phyloP scores from a whole-genome alignment of 192 early-diverging fungal species.

The Umbelopsis isabellina region DNA sequence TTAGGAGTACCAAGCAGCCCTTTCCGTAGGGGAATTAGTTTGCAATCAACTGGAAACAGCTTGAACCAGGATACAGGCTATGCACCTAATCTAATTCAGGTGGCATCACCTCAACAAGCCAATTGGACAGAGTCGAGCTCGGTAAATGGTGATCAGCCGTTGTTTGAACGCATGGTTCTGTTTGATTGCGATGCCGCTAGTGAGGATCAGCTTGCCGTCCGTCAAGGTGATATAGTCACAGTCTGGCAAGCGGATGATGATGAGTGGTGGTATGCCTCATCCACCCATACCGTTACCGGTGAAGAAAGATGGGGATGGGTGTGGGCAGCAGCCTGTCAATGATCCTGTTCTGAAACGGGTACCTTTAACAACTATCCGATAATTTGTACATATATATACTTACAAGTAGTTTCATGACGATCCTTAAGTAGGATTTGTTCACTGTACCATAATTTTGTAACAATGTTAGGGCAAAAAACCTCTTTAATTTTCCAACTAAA shows the following conservation, averaged over 20 bases:
- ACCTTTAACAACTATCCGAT: too few relatives aligned
- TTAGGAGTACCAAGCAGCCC: too few relatives aligned
- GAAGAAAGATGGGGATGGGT: conserved; percentile 15
- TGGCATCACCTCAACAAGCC: not conserved
- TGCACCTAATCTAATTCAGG: not conserved
- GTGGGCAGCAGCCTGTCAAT: conserved; percentile 10
- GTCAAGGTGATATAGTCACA: not conserved
- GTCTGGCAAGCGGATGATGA: conserved; percentile 20
- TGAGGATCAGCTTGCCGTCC: conserved; percentile 3
- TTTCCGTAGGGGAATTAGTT: too few relatives aligned
- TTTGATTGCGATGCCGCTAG: not conserved
- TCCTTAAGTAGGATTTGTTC: not conserved
- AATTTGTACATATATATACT: conserved; percentile 1
- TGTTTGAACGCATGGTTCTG: not conserved
- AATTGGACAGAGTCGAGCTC: conserved; percentile 3
- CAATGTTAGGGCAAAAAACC: not conserved
- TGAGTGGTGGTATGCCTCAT: conserved; percentile 19
- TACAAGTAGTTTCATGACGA: not conserved
- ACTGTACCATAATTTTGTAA: conserved; percentile 3
- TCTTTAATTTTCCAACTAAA: too few relatives aligned
- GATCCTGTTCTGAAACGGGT: not conserved
- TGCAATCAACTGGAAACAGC: too few relatives aligned
- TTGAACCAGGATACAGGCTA: too few relatives aligned
- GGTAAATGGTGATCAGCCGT: not conserved
- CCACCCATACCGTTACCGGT: not conserved